Percentiles rank a stretch among this genome's conserved stretches.
phyloP scores from a whole-genome alignment of 192 early-diverging fungal genomes.

The Bifiguratus adelaidae region DNA sequence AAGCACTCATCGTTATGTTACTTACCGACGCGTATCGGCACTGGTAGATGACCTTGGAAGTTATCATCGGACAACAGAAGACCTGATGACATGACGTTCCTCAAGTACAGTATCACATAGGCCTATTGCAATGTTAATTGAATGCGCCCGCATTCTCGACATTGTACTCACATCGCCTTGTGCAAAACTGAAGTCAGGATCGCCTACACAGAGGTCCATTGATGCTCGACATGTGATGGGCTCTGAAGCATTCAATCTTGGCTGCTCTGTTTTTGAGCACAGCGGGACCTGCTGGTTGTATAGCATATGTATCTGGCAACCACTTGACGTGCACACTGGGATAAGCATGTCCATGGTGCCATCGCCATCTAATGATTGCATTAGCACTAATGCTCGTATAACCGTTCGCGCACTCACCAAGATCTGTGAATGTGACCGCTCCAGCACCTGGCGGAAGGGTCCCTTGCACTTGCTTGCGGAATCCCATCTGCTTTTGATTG shows the following conservation, averaged over 20 bases:
- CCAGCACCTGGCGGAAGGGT: slow-evolving; percentile 57
- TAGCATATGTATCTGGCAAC: slow-evolving; percentile 59
- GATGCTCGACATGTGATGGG: slow-evolving; percentile 40
- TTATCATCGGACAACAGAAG: slow-evolving; percentile 25
- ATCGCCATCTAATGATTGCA: slow-evolving; percentile 54
- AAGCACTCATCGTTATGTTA: neutral
- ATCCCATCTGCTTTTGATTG: slow-evolving; percentile 52
- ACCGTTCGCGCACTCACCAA: slow-evolving; percentile 41
- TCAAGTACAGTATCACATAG: slow-evolving; percentile 4
- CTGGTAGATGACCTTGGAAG: slow-evolving; percentile 42
- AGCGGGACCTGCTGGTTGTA: slow-evolving; percentile 79
- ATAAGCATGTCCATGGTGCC: slow-evolving; percentile 82
- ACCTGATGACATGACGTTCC: no score
- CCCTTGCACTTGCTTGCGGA: slow-evolving; percentile 44
- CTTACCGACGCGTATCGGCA: slow-evolving; percentile 40
- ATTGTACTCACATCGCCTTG: slow-evolving; percentile 17
- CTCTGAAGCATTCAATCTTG: slow-evolving; percentile 11
- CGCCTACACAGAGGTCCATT: slow-evolving; percentile 63
- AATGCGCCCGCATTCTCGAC: neutral
- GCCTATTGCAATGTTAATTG: neutral
- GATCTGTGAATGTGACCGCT: slow-evolving; percentile 81
- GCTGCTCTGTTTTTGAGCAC: slow-evolving; percentile 35
- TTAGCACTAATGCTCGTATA: neutral
- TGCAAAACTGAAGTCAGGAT: slow-evolving; percentile 53
- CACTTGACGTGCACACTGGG: slow-evolving; percentile 38